Percentiles rank a stretch among this genome's conserved stretches.
These are phyloP conservation scores for Sextonia rubra DNA, from an alignment of 164 flowering plant species.

Conservation along the genomic window DNA sequence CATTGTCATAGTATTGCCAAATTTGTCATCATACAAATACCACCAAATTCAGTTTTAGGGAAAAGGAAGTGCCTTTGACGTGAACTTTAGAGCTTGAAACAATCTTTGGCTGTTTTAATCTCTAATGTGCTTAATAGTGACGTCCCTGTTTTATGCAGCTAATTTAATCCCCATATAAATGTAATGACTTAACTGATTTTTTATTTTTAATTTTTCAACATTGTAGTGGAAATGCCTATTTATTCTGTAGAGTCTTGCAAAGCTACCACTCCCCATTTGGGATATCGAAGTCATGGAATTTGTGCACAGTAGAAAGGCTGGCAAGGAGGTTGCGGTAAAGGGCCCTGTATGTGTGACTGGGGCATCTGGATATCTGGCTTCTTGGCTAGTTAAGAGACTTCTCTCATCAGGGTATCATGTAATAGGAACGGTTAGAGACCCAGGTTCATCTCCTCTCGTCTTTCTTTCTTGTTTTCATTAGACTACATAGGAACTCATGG, in stretches of 20 bases:
- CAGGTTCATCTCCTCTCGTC: conserved; percentile 23
- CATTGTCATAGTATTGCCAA: no score
- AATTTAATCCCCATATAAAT: not conserved
- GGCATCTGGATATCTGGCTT: conserved; percentile 48
- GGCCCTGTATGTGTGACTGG: conserved; percentile 46
- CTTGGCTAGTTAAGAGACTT: conserved; percentile 39
- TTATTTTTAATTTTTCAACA: no score
- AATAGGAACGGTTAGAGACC: conserved; percentile 41
- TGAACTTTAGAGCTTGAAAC: no score
- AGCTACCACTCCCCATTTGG: not conserved
- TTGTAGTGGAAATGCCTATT: not conserved
- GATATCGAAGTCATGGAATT: not conserved
- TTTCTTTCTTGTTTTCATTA: no score
- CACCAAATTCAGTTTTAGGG: no score
- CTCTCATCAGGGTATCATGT: conserved; percentile 41
- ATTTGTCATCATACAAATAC: no score
- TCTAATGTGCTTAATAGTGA: not conserved
- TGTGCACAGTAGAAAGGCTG: not conserved
- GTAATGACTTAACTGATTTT: not conserved
- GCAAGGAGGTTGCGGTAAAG: conserved; percentile 7
- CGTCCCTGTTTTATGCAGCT: not conserved
- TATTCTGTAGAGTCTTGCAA: no score
- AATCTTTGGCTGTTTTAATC: no score
- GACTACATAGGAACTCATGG: no score
- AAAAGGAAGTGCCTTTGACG: no score